phyloP scores from a whole-genome alignment of 2,329 filamentous ascomycete species.

The Aspergillus sp. region DNA sequence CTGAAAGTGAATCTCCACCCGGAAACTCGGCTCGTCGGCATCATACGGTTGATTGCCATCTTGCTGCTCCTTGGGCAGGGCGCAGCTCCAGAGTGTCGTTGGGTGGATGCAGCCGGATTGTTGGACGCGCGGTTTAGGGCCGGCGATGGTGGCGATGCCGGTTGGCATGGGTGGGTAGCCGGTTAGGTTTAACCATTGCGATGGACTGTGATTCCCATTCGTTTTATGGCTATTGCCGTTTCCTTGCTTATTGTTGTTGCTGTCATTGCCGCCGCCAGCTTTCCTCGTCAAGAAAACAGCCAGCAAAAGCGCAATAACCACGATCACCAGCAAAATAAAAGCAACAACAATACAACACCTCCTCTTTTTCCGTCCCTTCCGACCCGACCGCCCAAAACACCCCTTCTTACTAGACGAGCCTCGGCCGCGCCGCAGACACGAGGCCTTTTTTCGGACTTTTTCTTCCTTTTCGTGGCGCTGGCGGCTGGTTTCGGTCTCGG shows the following conservation, averaged over 20 bases:
- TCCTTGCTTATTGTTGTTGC: no score
- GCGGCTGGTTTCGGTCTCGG: slow-evolving; percentile 44
- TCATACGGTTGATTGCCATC: slow-evolving; percentile 54
- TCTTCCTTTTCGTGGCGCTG: slow-evolving; percentile 60
- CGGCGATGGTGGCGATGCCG: slow-evolving; percentile 69
- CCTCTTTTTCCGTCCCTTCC: slow-evolving; percentile 51
- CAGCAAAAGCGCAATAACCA: slow-evolving; percentile 52
- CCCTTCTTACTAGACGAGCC: slow-evolving; percentile 55
- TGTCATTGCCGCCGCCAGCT: slow-evolving; percentile 18
- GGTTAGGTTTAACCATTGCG: slow-evolving; percentile 72
- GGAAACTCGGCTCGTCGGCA: slow-evolving; percentile 66
- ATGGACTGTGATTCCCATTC: slow-evolving; percentile 7
- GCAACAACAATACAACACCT: slow-evolving; percentile 51
- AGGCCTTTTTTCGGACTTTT: slow-evolving; percentile 44
- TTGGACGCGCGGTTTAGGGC: slow-evolving; percentile 57
- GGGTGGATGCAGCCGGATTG: slow-evolving; percentile 63
- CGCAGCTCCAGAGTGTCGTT: slow-evolving; percentile 75
- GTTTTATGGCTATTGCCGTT: background rate
- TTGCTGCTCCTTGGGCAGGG: slow-evolving; percentile 70
- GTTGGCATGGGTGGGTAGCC: slow-evolving; percentile 80
- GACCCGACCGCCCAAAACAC: slow-evolving; percentile 56
- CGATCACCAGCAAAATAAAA: slow-evolving; percentile 44
- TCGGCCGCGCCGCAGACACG: slow-evolving; percentile 57
- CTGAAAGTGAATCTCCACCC: slow-evolving; percentile 61
- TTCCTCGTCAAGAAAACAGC: slow-evolving; percentile 48